These are phyloP conservation scores for Setomelanomma holmii DNA, from an alignment of 2,329 filamentous ascomycete genomes.

Conservation along the genomic window DNA sequence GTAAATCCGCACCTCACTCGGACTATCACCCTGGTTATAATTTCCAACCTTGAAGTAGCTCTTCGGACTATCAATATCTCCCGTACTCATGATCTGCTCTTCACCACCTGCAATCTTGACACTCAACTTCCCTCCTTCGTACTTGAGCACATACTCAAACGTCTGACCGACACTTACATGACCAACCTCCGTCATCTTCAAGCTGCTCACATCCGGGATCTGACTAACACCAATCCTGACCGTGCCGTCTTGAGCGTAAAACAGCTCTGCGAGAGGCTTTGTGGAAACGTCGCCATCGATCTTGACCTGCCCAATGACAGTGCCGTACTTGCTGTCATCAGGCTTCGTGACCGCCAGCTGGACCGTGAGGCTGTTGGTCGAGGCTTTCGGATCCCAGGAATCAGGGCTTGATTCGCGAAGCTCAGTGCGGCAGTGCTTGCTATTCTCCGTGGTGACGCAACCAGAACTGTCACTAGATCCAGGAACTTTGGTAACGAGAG, in stretches of 20 bases:
- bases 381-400: conserved; percentile 45
- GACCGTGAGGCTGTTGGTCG: conserved; percentile 44
- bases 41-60: conserved; percentile 36
- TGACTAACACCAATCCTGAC: conserved; percentile 51
- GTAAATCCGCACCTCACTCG: conserved; percentile 26
- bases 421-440: conserved; percentile 54
- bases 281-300: conserved; percentile 45
- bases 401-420: conserved; percentile 45
- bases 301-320: conserved; percentile 52
- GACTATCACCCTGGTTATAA: conserved; percentile 29
- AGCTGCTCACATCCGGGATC: conserved; percentile 41
- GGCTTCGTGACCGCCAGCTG: conserved; percentile 38
- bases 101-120: conserved; percentile 18
- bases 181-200: conserved; percentile 39
- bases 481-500: conserved; percentile 51
- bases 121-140: conserved; percentile 43
- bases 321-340: conserved; percentile 46
- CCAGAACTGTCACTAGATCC: conserved; percentile 35
- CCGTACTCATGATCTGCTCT: conserved; percentile 20
- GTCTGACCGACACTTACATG: conserved; percentile 41
- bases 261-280: conserved; percentile 53
- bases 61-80: conserved; percentile 17
- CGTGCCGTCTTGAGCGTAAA: conserved; percentile 44
- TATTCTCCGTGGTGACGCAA: conserved; percentile 52
- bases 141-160: conserved; percentile 51